Conservation (phyloP, 2,329 filamentous ascomycete species). For the Colletotrichum sp. region DNA sequence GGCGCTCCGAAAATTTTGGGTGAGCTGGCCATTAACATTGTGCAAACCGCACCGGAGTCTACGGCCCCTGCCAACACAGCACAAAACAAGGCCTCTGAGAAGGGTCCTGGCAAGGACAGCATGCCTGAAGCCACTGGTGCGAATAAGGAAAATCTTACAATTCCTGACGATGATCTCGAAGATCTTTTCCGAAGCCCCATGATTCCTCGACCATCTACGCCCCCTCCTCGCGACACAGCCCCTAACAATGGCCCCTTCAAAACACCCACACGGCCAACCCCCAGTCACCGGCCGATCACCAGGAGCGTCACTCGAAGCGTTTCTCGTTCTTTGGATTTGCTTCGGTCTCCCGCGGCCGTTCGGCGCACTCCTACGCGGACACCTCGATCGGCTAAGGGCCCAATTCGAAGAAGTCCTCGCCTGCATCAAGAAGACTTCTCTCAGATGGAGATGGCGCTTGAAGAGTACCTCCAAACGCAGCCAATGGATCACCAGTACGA, state of each 20-base stretch:
- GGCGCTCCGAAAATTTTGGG: slow-evolving; percentile 66
- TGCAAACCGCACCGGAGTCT: slow-evolving; percentile 40
- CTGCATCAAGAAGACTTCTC: slow-evolving; percentile 14
- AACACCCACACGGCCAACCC: slow-evolving; percentile 67
- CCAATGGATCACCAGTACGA: slow-evolving; percentile 12
- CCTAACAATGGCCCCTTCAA: slow-evolving; percentile 56
- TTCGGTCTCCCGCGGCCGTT: slow-evolving; percentile 48
- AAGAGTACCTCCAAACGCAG: slow-evolving; percentile 14
- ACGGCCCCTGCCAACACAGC: slow-evolving; percentile 34
- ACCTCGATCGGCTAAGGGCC: slow-evolving; percentile 32
- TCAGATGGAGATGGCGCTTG: slow-evolving; percentile 15
- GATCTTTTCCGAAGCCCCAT: slow-evolving; percentile 70
- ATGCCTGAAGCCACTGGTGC: neutral
- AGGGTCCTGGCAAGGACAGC: slow-evolving; percentile 40
- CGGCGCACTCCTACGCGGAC: slow-evolving; percentile 57
- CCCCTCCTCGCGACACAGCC: slow-evolving; percentile 53
- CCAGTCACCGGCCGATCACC: slow-evolving; percentile 65
- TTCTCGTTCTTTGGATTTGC: slow-evolving; percentile 55
- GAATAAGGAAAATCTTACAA: slow-evolving; percentile 57
- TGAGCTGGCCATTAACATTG: slow-evolving; percentile 59
- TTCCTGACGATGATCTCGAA: slow-evolving; percentile 60
- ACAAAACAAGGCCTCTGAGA: slow-evolving; percentile 39
- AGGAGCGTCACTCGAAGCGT: slow-evolving; percentile 67
- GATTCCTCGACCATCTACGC: slow-evolving; percentile 52
- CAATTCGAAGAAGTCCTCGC: slow-evolving; percentile 13